Conservation (phyloP, 2,329 filamentous ascomycete genomes). For the Fusarium sp. region DNA sequence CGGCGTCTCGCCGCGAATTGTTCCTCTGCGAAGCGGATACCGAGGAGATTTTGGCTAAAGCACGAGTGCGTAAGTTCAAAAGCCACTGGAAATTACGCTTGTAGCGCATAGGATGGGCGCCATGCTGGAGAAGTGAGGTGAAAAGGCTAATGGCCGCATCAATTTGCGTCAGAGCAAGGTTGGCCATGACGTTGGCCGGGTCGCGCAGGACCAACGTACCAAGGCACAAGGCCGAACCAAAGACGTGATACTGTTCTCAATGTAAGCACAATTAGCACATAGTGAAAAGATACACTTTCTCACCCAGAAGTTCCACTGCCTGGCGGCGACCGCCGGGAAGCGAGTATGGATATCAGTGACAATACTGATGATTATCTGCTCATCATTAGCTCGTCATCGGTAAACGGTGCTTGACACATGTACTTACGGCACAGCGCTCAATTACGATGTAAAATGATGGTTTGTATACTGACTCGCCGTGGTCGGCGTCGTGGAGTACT, state of each 20-base stretch:
- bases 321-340: conserved; percentile 1
- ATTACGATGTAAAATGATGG: neutral
- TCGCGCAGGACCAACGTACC: conserved; percentile 5
- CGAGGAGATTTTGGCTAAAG: neutral
- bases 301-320: conserved; percentile 13
- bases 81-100: conserved; percentile 11
- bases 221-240: conserved; percentile 1
- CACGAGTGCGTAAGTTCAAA: conserved; percentile 1
- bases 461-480: neutral
- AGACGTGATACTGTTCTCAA: neutral
- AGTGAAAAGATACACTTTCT: neutral
- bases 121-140: conserved; percentile 1
- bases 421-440: conserved; percentile 4
- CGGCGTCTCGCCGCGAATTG: neutral
- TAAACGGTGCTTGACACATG: neutral
- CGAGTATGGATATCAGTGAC: conserved; percentile 7
- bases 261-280: neutral
- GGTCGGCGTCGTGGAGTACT: neutral
- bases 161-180: neutral
- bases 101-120: conserved; percentile 2
- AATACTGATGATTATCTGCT: conserved; percentile 7
- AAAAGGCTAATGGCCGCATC: conserved; percentile 11
- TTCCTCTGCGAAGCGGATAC: neutral
- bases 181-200: conserved; percentile 5
- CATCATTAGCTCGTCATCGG: neutral